A percentile compares a stretch with the other conserved stretches of the same genome.
Conservation (phyloP, 2,329 filamentous ascomycete species). For the Cladosporium oxysporum region DNA sequence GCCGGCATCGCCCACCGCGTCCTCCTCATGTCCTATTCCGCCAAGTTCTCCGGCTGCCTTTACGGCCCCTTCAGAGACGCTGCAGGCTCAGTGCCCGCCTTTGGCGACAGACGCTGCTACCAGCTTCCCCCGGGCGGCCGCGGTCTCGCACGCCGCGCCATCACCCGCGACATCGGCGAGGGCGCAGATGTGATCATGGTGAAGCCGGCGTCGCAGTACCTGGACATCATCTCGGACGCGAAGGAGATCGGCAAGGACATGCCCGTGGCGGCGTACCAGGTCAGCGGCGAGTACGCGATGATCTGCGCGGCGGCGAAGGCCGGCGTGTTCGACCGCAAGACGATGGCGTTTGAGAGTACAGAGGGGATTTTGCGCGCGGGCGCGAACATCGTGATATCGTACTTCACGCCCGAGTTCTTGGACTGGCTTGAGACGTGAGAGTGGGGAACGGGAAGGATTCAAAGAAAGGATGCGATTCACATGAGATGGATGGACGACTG, state of each 20-base stretch:
- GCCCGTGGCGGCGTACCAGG: constrained; percentile 93
- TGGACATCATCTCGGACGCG: constrained; percentile 96
- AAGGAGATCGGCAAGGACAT: constrained; percentile 91
- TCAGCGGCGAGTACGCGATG: constrained; percentile 97
- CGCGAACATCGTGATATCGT: constrained; percentile 88
- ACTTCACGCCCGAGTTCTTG: constrained; percentile 82
- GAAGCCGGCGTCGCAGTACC: constrained; percentile 91
- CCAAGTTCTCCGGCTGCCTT: constrained; percentile 94
- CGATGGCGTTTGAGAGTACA: constrained; percentile 92
- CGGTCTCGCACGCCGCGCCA: constrained; percentile 86
- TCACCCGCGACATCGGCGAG: constrained; percentile 84
- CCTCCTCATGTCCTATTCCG: constrained; percentile 94
- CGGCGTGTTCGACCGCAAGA: constrained; percentile 91
- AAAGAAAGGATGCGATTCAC: not conserved
- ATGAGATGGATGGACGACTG: not conserved
- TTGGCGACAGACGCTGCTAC: constrained; percentile 95
- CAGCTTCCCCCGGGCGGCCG: constrained; percentile 91
- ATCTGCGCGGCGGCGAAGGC: constrained; percentile 94
- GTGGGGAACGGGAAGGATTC: not conserved
- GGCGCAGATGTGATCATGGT: constrained; percentile 99
- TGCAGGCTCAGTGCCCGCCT: constrained; percentile 84
- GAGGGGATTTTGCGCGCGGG: constrained; percentile 92
- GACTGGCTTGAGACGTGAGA: constrained; percentile 56
- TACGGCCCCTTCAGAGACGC: constrained; percentile 98
- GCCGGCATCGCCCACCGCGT: constrained; percentile 88